Evolutionary conservation across 139 green algal species (phyloP).

Genomic region (Desmodesmus armatus): DNA sequence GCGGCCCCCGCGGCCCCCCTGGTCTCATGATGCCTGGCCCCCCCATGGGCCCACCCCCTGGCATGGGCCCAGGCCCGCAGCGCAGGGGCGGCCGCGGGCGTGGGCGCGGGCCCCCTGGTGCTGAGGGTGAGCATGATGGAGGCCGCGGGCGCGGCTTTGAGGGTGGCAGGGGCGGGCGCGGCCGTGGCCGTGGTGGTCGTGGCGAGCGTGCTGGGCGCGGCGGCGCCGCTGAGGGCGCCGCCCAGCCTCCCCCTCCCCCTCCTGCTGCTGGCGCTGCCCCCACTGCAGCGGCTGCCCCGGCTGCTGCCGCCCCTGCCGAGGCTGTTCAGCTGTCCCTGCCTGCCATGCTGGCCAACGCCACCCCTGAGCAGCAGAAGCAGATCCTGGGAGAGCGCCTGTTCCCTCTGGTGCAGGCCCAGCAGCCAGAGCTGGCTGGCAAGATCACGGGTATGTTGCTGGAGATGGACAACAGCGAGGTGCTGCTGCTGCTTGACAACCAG

Average conservation of each 20-base stretch:
- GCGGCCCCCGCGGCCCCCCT: constrained; percentile 3
- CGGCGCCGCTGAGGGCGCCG: constrained; percentile 3
- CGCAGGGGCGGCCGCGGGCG: constrained; percentile 50
- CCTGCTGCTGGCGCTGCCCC: constrained; percentile 36
- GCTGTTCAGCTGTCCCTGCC: constrained; percentile 46
- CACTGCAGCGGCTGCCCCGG: constrained; percentile 9
- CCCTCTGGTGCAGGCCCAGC: constrained; percentile 74
- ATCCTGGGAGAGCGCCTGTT: constrained; percentile 94
- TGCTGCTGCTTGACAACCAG: constrained; percentile 86
- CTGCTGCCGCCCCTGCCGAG: constrained; percentile 51
- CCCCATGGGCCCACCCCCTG: constrained; percentile 55
- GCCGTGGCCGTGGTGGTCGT: constrained; percentile 39
- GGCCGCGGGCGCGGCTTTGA: constrained; percentile 46
- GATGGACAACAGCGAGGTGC: constrained; percentile 94
- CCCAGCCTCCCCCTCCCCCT: neutral
- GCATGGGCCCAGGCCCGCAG: constrained; percentile 46
- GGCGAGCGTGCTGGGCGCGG: constrained; percentile 41
- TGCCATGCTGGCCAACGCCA: constrained; percentile 83
- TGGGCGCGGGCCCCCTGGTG: constrained; percentile 16
- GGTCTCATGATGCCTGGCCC: constrained; percentile 51
- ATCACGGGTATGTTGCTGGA: constrained; percentile 97
- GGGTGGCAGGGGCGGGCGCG: constrained; percentile 47
- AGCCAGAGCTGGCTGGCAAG: constrained; percentile 92
- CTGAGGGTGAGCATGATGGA: constrained; percentile 31
- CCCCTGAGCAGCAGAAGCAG: constrained; percentile 89